phyloP scores from a whole-genome alignment of 2,329 filamentous ascomycete genomes.

The Ophiostoma himal-ulmi region DNA sequence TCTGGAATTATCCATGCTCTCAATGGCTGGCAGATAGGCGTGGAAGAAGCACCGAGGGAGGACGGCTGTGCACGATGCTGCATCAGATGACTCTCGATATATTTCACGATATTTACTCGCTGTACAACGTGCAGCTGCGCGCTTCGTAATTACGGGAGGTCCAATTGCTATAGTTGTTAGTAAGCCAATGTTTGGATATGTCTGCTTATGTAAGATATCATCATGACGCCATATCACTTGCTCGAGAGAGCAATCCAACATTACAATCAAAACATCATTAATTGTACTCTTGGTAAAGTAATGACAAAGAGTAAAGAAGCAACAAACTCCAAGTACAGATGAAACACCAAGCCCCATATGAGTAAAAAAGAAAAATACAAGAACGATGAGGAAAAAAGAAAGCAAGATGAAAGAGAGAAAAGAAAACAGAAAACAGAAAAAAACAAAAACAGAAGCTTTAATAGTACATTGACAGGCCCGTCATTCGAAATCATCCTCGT shows the following conservation, averaged over 20 bases:
- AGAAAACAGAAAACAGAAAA: background rate
- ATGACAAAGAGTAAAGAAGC: background rate
- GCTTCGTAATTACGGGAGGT: background rate
- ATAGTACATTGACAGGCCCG: background rate
- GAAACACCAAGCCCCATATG: background rate
- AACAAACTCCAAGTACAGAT: background rate
- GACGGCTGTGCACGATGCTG: background rate
- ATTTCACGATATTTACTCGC: background rate
- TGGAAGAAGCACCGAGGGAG: background rate
- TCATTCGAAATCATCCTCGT: slow-evolving; percentile 4
- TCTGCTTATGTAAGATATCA: background rate
- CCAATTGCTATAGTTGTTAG: background rate
- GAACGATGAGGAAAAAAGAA: background rate
- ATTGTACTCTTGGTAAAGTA: background rate
- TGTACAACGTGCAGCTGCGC: background rate
- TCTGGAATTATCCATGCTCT: slow-evolving; percentile 14
- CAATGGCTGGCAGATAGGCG: background rate
- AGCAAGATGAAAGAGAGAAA: background rate
- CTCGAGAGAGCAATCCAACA: background rate
- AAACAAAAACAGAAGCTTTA: background rate
- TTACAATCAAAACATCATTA: background rate
- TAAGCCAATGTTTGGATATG: background rate
- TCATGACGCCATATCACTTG: background rate
- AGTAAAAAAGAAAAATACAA: background rate
- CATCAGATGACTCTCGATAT: background rate